Evolutionary conservation across 2,329 filamentous ascomycete genomes (phyloP).

Genomic region (Exophiala lecanii-corni): DNA sequence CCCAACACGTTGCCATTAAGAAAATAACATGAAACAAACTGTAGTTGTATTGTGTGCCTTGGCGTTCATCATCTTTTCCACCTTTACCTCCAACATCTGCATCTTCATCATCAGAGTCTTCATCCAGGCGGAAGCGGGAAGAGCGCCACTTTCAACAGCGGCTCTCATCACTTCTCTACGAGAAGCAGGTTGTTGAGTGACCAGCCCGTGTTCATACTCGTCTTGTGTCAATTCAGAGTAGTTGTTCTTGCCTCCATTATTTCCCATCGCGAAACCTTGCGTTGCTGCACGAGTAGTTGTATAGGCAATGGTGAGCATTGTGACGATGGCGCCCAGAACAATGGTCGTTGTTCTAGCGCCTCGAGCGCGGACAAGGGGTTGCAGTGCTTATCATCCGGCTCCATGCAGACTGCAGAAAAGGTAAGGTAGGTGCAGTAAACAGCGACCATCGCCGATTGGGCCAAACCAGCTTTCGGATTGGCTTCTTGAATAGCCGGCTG

Average conservation of each 20-base stretch:
- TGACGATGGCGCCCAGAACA: constrained; percentile 88
- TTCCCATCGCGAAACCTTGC: constrained; percentile 62
- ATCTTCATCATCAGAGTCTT: constrained; percentile 60
- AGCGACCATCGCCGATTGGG: constrained; percentile 96
- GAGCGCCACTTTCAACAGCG: constrained; percentile 84
- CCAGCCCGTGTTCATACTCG: constrained; percentile 73
- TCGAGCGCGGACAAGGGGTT: constrained; percentile 83
- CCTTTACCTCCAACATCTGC: constrained; percentile 33
- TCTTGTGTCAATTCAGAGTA: constrained; percentile 63
- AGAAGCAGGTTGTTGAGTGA: constrained; percentile 74
- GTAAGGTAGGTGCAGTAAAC: constrained; percentile 98
- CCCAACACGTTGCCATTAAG: constrained; percentile 93
- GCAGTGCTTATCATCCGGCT: constrained; percentile 89
- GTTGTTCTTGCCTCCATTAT: constrained; percentile 37
- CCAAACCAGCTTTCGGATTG: constrained; percentile 88
- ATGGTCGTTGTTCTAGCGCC: constrained; percentile 87
- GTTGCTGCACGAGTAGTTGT: constrained; percentile 92
- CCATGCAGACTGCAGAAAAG: constrained; percentile 97
- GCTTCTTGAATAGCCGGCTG: constrained; percentile 85
- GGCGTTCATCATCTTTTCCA: constrained; percentile 77
- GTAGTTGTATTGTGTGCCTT: constrained; percentile 92
- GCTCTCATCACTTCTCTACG: constrained; percentile 87
- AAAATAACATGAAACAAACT: constrained; percentile 96
- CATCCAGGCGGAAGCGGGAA: constrained; percentile 88
- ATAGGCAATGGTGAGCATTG: constrained; percentile 94